These are phyloP conservation scores for Trichomonascus vanleenenianus DNA, from an alignment of 805 yeast species.

Conservation along the genomic window DNA sequence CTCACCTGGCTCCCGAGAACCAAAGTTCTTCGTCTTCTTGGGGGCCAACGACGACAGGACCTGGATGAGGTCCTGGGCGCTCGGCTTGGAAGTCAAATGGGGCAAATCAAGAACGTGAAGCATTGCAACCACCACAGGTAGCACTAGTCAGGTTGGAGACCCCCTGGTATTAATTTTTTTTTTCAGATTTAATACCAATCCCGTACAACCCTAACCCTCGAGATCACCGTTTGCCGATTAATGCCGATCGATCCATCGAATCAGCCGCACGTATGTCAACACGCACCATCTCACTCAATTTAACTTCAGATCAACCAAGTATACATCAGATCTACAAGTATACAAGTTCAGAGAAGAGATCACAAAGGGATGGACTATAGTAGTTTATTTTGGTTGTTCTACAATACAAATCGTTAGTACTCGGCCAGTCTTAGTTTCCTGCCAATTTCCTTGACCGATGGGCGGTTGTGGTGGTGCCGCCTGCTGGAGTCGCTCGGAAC, in stretches of 20 bases:
- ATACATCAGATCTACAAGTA: too few relatives aligned
- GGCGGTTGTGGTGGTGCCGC: conserved; percentile 30
- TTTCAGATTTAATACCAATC: not conserved
- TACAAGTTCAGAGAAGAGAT: too few relatives aligned
- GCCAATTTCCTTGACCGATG: conserved; percentile 47
- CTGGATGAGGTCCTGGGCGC: conserved; percentile 9
- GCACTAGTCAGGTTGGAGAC: too few relatives aligned
- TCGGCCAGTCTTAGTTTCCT: conserved; percentile 57
- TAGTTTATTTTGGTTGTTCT: not conserved
- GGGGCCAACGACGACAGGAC: conserved; percentile 13
- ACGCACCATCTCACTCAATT: too few relatives aligned
- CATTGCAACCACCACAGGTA: not conserved
- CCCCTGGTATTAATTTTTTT: not conserved
- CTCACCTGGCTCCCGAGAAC: conserved; percentile 10
- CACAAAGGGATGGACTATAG: not conserved
- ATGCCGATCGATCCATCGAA: not conserved
- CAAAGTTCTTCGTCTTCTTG: conserved; percentile 14
- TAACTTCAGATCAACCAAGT: too few relatives aligned
- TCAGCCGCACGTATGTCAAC: too few relatives aligned
- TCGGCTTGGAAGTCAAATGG: conserved; percentile 16
- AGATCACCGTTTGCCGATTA: not conserved
- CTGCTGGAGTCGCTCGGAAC: conserved; percentile 37
- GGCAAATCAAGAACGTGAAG: conserved; percentile 27
- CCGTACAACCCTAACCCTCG: not conserved
- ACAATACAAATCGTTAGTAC: conserved; percentile 32